Base-by-base conservation (phyloP, 225 moss, liverwort and hornwort genomes). In the Ulota crispa region DNA sequence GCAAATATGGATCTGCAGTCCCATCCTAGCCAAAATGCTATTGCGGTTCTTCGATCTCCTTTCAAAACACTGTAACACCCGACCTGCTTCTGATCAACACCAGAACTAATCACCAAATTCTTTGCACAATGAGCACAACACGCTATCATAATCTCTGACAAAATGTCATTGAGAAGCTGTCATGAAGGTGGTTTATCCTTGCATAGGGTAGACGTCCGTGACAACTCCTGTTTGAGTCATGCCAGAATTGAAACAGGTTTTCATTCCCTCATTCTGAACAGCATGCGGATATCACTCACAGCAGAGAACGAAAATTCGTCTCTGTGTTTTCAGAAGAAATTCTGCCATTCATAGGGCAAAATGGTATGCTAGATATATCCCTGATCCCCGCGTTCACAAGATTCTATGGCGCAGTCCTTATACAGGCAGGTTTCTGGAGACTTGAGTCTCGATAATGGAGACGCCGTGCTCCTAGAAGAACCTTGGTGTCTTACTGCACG, bases 221-320 rank as follows among this genome's bases (percentile, higher is more conserved):
- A 31, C 24, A 18, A 78, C 24, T 61, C 24, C 53, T 39, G 75
- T 36, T 78, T 4, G 16, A 64, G 70, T 39, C 12, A 52, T 61
- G 36, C 36, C 50, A 74, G 69, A 74, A 69, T 75, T 70, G 64
- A 64, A 43, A 37, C 9, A 37, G 27, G 23, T 59, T 20, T 56
- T 4, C 9, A 3, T 47, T 18, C 36, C 12, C 36, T 27, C 65
- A 56, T 70, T 8, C 31, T 57, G 75, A 81, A 77, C n/a, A 73
- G 60, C 30, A 19, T 70, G 75, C 6, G 54, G 56, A 52, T 23
- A 60, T 68, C 82, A 79, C 71, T 68, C 18, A 75, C 77, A 78
- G 75, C 78, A 37, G 36, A 84, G 68, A 55, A 30, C 41, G n/a
- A 23, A 45, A 5, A 56, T 43, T 45, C 63, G 73, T 64, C 56